Base-by-base conservation (phyloP, 1,284 basidiomycete genomes). In the Meira nashicola region DNA sequence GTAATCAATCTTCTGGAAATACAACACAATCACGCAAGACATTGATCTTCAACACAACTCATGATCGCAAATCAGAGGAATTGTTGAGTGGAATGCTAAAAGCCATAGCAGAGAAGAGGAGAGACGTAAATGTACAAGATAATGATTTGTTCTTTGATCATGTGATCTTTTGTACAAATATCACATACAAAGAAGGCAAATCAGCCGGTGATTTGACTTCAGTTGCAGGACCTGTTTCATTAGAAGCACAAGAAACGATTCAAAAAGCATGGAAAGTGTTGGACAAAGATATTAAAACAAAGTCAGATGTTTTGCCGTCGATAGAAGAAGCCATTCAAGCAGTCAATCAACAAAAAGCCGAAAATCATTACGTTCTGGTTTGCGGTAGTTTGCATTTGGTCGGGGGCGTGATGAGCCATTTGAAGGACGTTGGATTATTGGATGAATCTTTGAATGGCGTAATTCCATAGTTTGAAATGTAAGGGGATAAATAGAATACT, bases 31-130 rank as follows among this genome's bases (percentile, higher is more conserved):
- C 79, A 40, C 78, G 75, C 12, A 84, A 89, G 39, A 80, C 89
- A 2, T 82, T 99, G 48, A 84, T 98, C 39, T 99, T 98, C 82
- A 99, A 99, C 80, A 97, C 92, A 80, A 96, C 94, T 2, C 87
- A 84, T 57, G 94, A 92, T 7, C 86, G 95, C 37, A 89, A 89
- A 6, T 92, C 89, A 1, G 79, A 83, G 49, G 80, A 82, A 0
- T 87, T 99, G 74, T 82, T 99, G 17, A 19, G 39, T n/a, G 49
- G 25, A 25, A 33, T 50, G 38, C 33, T 57, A 19, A 12, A 39
- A 37, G 23, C 39, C 10, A 15, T 21, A 2, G 57, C n/a, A 23
- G 33, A 44, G 11, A 59, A 49, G 17, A 48, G 12, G 12, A 25
- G 12, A 48, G 14, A 15, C 5, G n/a, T 19, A 2, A 48, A n/a